phyloP scores from a whole-genome alignment of 441 rosid genomes.

The Populus hybrid region DNA sequence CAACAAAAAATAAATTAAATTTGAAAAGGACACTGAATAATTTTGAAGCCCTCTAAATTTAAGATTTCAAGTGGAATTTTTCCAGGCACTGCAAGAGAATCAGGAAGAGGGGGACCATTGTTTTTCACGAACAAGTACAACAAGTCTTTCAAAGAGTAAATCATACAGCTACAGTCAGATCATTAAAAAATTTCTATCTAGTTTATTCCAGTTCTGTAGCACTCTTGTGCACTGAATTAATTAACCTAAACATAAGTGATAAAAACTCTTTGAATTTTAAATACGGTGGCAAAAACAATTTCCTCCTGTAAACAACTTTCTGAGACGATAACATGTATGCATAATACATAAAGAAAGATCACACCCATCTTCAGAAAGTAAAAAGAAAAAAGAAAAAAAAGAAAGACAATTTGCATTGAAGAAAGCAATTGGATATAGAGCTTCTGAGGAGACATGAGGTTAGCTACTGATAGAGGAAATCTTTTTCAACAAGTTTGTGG shows the following conservation, averaged over 20 bases:
- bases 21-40: neutral
- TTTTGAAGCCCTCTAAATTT: constrained; percentile 1
- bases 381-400: too few relatives aligned
- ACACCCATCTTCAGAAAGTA: neutral
- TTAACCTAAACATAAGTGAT: constrained; percentile 3
- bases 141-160: neutral
- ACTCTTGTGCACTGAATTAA: neutral
- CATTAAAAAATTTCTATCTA: constrained; percentile 24
- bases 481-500: neutral
- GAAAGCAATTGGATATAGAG: neutral
- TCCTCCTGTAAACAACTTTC: neutral
- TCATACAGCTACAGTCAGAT: constrained; percentile 8
- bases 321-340: neutral
- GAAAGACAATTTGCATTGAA: neutral
- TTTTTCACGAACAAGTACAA: constrained; percentile 3
- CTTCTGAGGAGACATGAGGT: neutral
- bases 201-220: constrained; percentile 18
- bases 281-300: neutral
- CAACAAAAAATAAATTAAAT: neutral
- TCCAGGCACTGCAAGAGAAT: constrained; percentile 12
- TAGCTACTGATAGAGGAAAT: neutral
- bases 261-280: neutral
- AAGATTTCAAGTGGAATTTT: constrained; percentile 18
- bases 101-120: constrained; percentile 24
- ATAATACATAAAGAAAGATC: neutral